These are phyloP conservation scores for Komagataea norvegica DNA, from an alignment of 1,139 yeast genomes.

Conservation along the genomic window DNA sequence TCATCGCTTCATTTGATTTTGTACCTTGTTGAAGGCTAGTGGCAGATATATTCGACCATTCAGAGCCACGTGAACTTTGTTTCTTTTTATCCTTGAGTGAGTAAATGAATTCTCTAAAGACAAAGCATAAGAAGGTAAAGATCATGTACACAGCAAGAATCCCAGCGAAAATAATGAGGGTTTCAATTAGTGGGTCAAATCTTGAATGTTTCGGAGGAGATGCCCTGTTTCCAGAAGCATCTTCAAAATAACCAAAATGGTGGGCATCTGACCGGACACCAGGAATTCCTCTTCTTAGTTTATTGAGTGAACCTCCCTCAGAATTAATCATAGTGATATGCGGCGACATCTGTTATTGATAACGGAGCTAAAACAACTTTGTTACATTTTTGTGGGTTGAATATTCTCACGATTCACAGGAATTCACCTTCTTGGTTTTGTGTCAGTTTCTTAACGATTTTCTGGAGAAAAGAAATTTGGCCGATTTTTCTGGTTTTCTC, in stretches of 20 bases:
- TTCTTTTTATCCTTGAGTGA: conserved; percentile 17
- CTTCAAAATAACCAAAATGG: conserved; percentile 27
- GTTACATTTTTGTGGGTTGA: too few species aligned
- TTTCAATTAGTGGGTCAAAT: conserved; percentile 18
- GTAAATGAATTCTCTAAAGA: conserved; percentile 22
- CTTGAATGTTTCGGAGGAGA: conserved; percentile 13
- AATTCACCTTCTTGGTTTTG: too few species aligned
- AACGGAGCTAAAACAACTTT: too few species aligned
- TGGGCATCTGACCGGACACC: conserved; percentile 25
- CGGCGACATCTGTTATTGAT: too few species aligned
- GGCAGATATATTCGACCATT: conserved; percentile 18
- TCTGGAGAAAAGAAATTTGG: too few species aligned
- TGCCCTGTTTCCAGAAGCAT: conserved; percentile 13
- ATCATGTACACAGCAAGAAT: conserved; percentile 12
- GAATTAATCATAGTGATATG: too few species aligned
- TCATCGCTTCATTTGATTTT: not conserved
- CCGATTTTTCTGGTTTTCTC: too few species aligned
- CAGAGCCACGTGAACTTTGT: conserved; percentile 16
- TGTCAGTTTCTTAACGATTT: too few species aligned
- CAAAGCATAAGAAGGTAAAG: conserved; percentile 15
- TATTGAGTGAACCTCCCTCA: too few species aligned
- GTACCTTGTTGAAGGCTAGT: conserved; percentile 1
- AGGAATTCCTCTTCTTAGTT: conserved; percentile 24
- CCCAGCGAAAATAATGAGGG: conserved; percentile 18
- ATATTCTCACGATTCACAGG: too few species aligned